Conservation (phyloP, 305 asterid genomes). For the Solanum hybrid region DNA sequence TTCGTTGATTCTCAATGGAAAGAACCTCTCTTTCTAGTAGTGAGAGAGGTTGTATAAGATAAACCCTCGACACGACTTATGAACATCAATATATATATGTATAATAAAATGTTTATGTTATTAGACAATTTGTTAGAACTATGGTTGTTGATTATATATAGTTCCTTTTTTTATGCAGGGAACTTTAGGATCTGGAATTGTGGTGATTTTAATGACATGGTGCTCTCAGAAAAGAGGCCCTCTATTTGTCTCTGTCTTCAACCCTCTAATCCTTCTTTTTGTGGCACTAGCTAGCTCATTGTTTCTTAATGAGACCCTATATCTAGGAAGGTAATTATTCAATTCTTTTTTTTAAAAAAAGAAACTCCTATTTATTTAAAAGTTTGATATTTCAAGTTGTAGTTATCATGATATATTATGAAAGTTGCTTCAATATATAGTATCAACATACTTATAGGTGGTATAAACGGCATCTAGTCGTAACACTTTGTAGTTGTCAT, state of each 20-base stretch:
- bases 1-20: background rate
- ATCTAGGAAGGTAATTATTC: conserved; percentile 22
- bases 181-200: conserved; percentile 21
- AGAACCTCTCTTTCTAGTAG: background rate
- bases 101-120: background rate
- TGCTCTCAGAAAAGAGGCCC: conserved; percentile 23
- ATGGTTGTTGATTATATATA: background rate
- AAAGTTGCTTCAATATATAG: background rate
- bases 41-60: background rate
- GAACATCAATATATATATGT: background rate
- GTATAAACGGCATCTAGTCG: background rate
- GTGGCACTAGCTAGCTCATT: conserved; percentile 24
- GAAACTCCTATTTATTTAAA: background rate
- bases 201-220: conserved; percentile 14
- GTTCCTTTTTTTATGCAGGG: conserved; percentile 14
- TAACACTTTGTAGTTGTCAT: background rate
- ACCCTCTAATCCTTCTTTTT: conserved; percentile 15
- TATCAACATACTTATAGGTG: background rate
- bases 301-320: conserved; percentile 8
- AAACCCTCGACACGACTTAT: background rate
- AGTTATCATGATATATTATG: background rate
- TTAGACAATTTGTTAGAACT: background rate
- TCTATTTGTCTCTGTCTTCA: conserved; percentile 19
- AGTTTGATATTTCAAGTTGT: background rate
- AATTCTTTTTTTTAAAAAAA: background rate